Evolutionary conservation across 2,329 filamentous ascomycete genomes (phyloP), one percentile per base, ranked within the genome.

Genomic region (Sarocladium strictum): DNA sequence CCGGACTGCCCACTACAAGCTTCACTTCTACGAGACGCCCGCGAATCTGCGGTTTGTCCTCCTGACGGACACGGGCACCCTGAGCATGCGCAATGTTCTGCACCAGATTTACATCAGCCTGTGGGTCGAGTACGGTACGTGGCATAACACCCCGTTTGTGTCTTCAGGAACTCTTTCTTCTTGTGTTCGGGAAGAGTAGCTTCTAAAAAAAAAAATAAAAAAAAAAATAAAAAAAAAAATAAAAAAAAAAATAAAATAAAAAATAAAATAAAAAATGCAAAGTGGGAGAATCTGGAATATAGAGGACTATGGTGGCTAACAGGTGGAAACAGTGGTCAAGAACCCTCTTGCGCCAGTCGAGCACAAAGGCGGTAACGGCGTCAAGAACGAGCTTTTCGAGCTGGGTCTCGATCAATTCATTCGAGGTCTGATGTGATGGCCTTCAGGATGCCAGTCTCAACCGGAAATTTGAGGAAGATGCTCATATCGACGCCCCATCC

Each of bases 101-200:
- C 92, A 99, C 69, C 94, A 99, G 78, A 97, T 99, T 59, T 99
- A 97, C 71, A 95, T 97, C 56, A 97, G 96, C 69, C 81, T 97
- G 23, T 99, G 94, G 75, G 93, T 99, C 17, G 94, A 99, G 75
- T 99, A 94, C 65, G 87, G 88, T 90, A 71, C 56, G 78, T 73
- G 15, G 38, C 43, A 54, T n/a, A n/a, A n/a, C n/a, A n/a, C n/a
- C n/a, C n/a, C n/a, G n/a, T n/a, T n/a, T n/a, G n/a, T n/a, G n/a
- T n/a, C n/a, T n/a, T n/a, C n/a, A n/a, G n/a, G n/a, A n/a, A n/a
- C n/a, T n/a, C n/a, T n/a, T n/a, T n/a, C n/a, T n/a, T n/a, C n/a
- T n/a, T n/a, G n/a, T n/a, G n/a, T n/a, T n/a, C n/a, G n/a, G n/a
- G n/a, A n/a, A n/a, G n/a, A n/a, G n/a, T n/a, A n/a, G n/a, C n/a